A percentile compares a stretch with the other conserved stretches of the same genome.
These are phyloP conservation scores for Panicum hallii DNA, from an alignment of 202 grass and related monocot species.

Conservation along the genomic window DNA sequence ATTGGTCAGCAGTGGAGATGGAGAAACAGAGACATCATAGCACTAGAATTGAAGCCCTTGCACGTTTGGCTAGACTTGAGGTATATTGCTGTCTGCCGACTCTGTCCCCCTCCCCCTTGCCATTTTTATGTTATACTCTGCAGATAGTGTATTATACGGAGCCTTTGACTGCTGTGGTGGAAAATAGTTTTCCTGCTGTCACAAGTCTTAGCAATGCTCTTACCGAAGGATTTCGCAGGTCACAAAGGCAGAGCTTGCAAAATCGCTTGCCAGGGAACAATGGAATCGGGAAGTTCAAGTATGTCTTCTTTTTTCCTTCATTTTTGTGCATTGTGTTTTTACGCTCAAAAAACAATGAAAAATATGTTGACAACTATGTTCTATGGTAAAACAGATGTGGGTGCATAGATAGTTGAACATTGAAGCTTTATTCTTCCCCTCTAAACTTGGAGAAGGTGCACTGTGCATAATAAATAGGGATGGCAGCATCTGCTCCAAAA, in stretches of 20 bases:
- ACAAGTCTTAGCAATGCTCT: conserved; percentile 26
- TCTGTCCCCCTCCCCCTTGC: background rate
- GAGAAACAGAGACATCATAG: conserved; percentile 88
- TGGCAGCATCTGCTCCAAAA: background rate
- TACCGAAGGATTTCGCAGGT: conserved; percentile 52
- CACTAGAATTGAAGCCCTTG: conserved; percentile 98
- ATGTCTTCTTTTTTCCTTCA: conserved; percentile 44
- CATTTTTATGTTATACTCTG: background rate
- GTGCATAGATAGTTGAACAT: background rate
- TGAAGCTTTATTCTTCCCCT: conserved; percentile 6
- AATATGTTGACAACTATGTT: background rate
- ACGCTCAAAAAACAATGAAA: background rate
- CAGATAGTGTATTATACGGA: background rate
- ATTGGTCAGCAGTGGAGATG: conserved; percentile 74
- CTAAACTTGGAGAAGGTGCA: conserved; percentile 7
- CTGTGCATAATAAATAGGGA: background rate
- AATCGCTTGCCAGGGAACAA: conserved; percentile 73
- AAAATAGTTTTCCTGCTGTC: conserved; percentile 1
- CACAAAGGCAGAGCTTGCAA: conserved; percentile 86
- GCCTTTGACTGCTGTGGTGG: background rate
- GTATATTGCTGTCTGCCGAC: conserved; percentile 42
- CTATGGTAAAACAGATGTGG: background rate
- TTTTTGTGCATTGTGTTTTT: conserved; percentile 22
- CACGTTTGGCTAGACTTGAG: conserved; percentile 81
- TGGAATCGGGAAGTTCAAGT: conserved; percentile 84